phyloP scores from a whole-genome alignment of 2,329 filamentous ascomycete genomes.

The Exserohilum rostratum region DNA sequence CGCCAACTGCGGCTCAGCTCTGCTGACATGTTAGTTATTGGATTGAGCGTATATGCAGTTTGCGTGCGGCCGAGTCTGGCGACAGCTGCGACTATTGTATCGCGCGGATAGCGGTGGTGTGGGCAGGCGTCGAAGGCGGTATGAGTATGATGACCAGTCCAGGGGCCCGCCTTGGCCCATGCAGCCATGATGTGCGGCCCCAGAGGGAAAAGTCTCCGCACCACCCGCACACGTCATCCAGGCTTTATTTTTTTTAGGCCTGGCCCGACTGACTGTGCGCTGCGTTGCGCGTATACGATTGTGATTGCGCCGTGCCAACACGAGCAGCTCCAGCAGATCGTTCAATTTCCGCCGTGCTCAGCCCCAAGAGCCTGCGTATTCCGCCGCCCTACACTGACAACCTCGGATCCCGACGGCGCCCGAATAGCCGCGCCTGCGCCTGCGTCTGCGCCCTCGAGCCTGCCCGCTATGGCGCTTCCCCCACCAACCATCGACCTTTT shows the following conservation, averaged over 20 bases:
- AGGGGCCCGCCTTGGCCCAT: not conserved
- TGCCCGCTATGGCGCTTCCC: slow-evolving; percentile 38
- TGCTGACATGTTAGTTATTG: not conserved
- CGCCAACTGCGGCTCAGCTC: not conserved
- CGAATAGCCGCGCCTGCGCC: not conserved
- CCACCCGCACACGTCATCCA: slow-evolving; percentile 22
- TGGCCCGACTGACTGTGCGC: not conserved
- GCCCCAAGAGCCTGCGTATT: not conserved
- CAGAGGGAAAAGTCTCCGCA: slow-evolving; percentile 5
- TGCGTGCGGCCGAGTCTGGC: not conserved
- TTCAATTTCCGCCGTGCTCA: not conserved
- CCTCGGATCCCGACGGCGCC: not conserved
- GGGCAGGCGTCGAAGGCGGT: not conserved
- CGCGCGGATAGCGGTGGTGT: no score
- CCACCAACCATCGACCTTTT: slow-evolving; percentile 53
- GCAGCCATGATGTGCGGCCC: not conserved
- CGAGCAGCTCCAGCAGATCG: not conserved
- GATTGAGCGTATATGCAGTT: not conserved
- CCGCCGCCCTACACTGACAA: not conserved
- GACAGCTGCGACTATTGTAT: no score
- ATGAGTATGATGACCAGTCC: not conserved
- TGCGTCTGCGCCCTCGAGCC: not conserved
- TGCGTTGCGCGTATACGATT: slow-evolving; percentile 6
- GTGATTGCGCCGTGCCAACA: slow-evolving; percentile 1
- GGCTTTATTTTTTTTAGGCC: slow-evolving; percentile 4